Percentiles rank a stretch among this genome's conserved stretches.
These are phyloP conservation scores for Hebeloma cylindrosporum DNA, from an alignment of 768 basidiomycete species.

Conservation along the genomic window DNA sequence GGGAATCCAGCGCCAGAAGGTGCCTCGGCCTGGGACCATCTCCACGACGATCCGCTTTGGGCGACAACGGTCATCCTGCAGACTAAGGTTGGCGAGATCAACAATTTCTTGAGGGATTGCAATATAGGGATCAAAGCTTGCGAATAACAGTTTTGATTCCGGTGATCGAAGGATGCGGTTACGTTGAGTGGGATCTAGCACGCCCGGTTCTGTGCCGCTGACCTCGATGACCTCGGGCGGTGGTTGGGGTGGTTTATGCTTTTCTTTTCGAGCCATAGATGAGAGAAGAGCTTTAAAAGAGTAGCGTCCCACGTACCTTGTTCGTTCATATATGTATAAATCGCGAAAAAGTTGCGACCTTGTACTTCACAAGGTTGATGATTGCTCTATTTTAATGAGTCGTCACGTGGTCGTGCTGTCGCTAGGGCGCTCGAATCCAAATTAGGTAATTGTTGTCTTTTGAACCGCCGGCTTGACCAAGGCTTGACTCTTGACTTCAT, in stretches of 20 bases:
- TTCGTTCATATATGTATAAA: slow-evolving; percentile 19
- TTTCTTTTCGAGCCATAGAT: slow-evolving; percentile 20
- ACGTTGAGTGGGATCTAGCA: slow-evolving; percentile 63
- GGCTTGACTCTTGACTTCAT: too few relatives aligned
- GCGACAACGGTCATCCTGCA: slow-evolving; percentile 47
- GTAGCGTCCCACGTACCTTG: slow-evolving; percentile 15
- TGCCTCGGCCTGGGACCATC: slow-evolving; percentile 51
- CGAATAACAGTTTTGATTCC: slow-evolving; percentile 65
- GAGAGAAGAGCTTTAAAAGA: slow-evolving; percentile 3
- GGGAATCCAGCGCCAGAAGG: slow-evolving; percentile 78
- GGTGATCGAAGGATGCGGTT: slow-evolving; percentile 59
- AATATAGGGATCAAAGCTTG: slow-evolving; percentile 69
- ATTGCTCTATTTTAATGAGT: too few relatives aligned
- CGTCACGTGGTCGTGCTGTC: slow-evolving; percentile 18
- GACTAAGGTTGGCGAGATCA: slow-evolving; percentile 40
- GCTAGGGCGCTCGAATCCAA: too few relatives aligned
- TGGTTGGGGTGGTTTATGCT: slow-evolving; percentile 15
- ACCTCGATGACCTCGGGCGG: slow-evolving; percentile 29
- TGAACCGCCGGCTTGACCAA: too few relatives aligned
- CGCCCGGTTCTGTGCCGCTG: slow-evolving; percentile 56
- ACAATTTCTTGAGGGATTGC: slow-evolving; percentile 46
- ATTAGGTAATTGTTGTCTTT: too few relatives aligned
- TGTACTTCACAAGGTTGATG: slow-evolving; percentile 17
- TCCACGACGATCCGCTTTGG: slow-evolving; percentile 79
- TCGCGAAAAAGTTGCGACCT: slow-evolving; percentile 8